These are phyloP conservation scores for Euclidium syriacum DNA, from an alignment of 345 rosid genomes.

Conservation along the genomic window DNA sequence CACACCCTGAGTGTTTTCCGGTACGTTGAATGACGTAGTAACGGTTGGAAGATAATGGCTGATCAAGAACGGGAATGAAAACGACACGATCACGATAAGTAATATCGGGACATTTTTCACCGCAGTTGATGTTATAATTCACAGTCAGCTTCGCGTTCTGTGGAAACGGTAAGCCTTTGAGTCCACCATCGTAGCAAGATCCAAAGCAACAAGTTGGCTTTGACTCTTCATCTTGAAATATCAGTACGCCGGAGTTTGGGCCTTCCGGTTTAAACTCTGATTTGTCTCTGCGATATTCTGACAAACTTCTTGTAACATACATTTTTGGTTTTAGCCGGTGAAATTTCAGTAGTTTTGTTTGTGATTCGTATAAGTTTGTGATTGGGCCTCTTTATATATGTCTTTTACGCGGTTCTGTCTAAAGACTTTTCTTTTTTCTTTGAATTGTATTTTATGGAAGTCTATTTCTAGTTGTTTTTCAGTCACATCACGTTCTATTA, in stretches of 20 bases:
- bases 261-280: conserved; percentile 40
- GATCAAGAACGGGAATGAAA: conserved; percentile 41
- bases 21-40: conserved; percentile 22
- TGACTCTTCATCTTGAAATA: conserved; percentile 51
- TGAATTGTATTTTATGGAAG: not conserved
- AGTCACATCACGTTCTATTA: not conserved
- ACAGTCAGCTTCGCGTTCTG: conserved; percentile 39
- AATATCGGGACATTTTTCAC: too few relatives aligned
- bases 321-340: too few relatives aligned
- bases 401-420: not conserved
- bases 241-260: conserved; percentile 47
- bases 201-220: conserved; percentile 44
- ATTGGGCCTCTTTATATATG: not conserved
- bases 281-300: conserved; percentile 37
- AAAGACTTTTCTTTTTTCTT: conserved; percentile 14
- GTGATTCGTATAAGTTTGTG: not conserved
- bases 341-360: too few relatives aligned
- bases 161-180: conserved; percentile 44
- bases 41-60: conserved; percentile 39
- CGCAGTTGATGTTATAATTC: too few relatives aligned
- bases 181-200: not conserved
- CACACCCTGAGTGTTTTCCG: conserved; percentile 24
- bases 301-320: conserved; percentile 31
- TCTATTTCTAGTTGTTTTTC: not conserved
- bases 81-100: conserved; percentile 8